Conservation (phyloP, 31 red algal species). For the Porphyra umbilicalis region DNA sequence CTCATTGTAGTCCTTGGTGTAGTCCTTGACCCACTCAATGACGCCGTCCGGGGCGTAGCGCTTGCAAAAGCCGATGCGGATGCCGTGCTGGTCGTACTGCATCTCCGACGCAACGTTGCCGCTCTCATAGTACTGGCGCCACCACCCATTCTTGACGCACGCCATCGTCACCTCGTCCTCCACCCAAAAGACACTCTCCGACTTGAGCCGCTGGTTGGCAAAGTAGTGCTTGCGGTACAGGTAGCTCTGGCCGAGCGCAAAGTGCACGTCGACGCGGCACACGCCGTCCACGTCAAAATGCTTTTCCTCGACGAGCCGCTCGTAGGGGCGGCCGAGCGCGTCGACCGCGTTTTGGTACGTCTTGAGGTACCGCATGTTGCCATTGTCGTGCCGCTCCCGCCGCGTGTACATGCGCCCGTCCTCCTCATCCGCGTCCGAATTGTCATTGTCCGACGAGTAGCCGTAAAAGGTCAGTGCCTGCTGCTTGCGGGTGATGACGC, state of each 20-base stretch:
- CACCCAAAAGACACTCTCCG: slow-evolving; percentile 89
- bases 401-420: slow-evolving; percentile 70
- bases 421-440: slow-evolving; percentile 85
- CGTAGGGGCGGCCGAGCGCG: slow-evolving; percentile 35
- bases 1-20: slow-evolving; percentile 80
- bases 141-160: slow-evolving; percentile 77
- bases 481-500: slow-evolving; percentile 74
- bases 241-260: slow-evolving; percentile 88
- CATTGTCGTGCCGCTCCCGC: slow-evolving; percentile 84
- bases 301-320: slow-evolving; percentile 92
- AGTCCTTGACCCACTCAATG: slow-evolving; percentile 96
- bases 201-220: slow-evolving; percentile 90
- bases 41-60: slow-evolving; percentile 88
- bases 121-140: slow-evolving; percentile 89
- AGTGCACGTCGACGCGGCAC: slow-evolving; percentile 94
- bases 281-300: slow-evolving; percentile 91
- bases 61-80: slow-evolving; percentile 91
- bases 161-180: slow-evolving; percentile 86
- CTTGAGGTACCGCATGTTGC: slow-evolving; percentile 41
- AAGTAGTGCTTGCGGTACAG: slow-evolving; percentile 95
- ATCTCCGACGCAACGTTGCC: slow-evolving; percentile 83
- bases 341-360: slow-evolving; percentile 53
- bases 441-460: slow-evolving; percentile 85
- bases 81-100: slow-evolving; percentile 76
- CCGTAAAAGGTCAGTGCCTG: slow-evolving; percentile 52